These are phyloP conservation scores for Remersonia thermophila DNA, from an alignment of 2,329 filamentous ascomycete species.

Conservation along the genomic window DNA sequence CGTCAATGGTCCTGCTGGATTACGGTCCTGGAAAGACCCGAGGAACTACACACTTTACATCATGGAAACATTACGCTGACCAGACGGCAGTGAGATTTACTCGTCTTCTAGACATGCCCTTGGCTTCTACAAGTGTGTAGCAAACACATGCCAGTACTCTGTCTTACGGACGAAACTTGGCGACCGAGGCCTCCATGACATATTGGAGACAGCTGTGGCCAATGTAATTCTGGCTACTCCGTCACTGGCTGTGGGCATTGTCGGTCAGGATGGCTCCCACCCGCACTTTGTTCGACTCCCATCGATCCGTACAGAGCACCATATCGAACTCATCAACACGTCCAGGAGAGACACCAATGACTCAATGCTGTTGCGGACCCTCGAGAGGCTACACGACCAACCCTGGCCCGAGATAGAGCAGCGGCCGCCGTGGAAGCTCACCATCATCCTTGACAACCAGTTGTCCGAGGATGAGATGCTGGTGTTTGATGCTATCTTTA, in stretches of 20 bases:
- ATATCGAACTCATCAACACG: conserved; percentile 26
- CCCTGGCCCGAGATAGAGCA: conserved; percentile 28
- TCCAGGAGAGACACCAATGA: conserved; percentile 8
- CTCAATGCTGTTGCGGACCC: conserved; percentile 22
- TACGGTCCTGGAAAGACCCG: too few species aligned
- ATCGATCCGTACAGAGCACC: conserved; percentile 30
- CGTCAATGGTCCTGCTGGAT: too few species aligned
- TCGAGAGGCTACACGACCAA: conserved; percentile 29
- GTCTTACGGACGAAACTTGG: conserved; percentile 9
- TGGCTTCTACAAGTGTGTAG: conserved; percentile 35
- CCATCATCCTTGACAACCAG: conserved; percentile 22
- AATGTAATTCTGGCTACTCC: conserved; percentile 31
- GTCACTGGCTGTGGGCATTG: conserved; percentile 37
- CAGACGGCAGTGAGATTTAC: conserved; percentile 28
- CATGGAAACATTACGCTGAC: too few species aligned
- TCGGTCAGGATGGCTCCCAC: conserved; percentile 29
- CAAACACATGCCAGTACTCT: conserved; percentile 32
- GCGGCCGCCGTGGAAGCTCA: conserved; percentile 36
- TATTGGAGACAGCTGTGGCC: conserved; percentile 28
- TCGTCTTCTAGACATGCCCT: conserved; percentile 34
- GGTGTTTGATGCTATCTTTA: conserved; percentile 32
- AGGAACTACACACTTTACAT: too few species aligned
- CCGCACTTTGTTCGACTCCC: conserved; percentile 33
- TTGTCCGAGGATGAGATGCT: conserved; percentile 11
- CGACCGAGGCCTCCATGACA: conserved; percentile 9